Percentiles rank a stretch among this genome's conserved stretches.
These are phyloP conservation scores for Lathyrus sativus DNA, from an alignment of 306 rosid species.

Conservation along the genomic window DNA sequence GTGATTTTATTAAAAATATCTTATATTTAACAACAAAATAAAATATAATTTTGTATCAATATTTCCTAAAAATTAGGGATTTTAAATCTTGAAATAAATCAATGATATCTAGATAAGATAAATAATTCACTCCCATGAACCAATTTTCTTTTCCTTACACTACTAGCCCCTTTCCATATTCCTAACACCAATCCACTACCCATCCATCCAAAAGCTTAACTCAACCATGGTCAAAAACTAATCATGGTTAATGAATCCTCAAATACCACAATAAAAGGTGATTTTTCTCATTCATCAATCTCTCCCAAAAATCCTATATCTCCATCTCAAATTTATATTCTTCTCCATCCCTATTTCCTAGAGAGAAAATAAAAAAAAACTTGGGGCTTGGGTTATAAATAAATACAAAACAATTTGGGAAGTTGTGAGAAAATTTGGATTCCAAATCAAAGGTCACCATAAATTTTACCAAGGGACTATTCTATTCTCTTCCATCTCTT, in stretches of 20 bases:
- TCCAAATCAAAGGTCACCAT: constrained; percentile 29
- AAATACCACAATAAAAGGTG: neutral
- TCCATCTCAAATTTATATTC: neutral
- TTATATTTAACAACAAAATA: too few relatives aligned
- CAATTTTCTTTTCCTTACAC: neutral
- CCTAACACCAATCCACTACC: neutral
- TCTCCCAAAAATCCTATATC: neutral
- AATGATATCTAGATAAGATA: neutral
- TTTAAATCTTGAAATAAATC: too few relatives aligned
- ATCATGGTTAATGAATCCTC: constrained; percentile 45
- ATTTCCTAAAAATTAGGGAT: too few relatives aligned
- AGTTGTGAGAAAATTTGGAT: neutral
- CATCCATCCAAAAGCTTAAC: constrained; percentile 33
- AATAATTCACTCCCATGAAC: neutral
- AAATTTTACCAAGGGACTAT: neutral
- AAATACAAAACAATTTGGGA: neutral
- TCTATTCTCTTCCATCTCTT: neutral
- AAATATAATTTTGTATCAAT: too few relatives aligned
- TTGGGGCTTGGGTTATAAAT: neutral
- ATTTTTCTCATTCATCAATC: neutral
- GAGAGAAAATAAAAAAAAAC: neutral
- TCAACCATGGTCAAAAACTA: constrained; percentile 45
- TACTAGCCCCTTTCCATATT: neutral
- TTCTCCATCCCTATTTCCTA: neutral
- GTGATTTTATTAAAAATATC: too few relatives aligned